Percentiles rank a stretch among this genome's conserved stretches.
Evolutionary conservation across 331 rosid species (phyloP).

Genomic region (Quercus tomentella): DNA sequence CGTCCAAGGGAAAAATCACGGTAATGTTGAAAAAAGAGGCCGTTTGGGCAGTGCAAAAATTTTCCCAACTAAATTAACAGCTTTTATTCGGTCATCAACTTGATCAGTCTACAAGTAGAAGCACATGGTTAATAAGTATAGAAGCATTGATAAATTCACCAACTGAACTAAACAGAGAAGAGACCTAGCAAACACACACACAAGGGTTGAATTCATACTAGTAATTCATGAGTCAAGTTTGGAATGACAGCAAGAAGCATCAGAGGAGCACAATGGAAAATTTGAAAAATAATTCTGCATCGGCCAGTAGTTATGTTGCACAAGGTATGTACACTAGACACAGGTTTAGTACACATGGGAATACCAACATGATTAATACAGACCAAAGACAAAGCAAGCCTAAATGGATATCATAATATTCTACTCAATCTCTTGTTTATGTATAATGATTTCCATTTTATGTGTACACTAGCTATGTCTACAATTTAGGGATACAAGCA

Average conservation of each 20-base stretch:
- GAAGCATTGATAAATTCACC: neutral
- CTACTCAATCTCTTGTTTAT: neutral
- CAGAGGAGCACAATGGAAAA: constrained; percentile 72
- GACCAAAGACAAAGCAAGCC: neutral
- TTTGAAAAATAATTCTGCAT: constrained; percentile 49
- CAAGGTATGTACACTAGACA: neutral
- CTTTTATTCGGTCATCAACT: constrained; percentile 88
- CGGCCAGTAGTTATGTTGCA: neutral
- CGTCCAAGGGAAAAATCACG: too few species aligned
- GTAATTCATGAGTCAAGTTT: constrained; percentile 62
- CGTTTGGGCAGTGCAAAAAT: constrained; percentile 67
- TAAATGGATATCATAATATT: neutral
- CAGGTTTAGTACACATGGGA: neutral
- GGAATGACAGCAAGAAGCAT: constrained; percentile 81
- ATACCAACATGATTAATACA: neutral
- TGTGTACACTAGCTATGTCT: neutral
- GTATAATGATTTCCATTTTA: neutral
- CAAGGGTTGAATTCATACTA: constrained; percentile 42
- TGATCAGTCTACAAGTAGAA: constrained; percentile 72
- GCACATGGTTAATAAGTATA: constrained; percentile 16
- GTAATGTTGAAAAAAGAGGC: too few species aligned
- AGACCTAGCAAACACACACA: neutral
- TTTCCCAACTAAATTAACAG: constrained; percentile 86
- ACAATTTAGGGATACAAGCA: neutral
- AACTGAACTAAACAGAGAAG: constrained; percentile 13